Conservation (phyloP, 1,139 yeast species). For the Debaryomyces udenii region DNA sequence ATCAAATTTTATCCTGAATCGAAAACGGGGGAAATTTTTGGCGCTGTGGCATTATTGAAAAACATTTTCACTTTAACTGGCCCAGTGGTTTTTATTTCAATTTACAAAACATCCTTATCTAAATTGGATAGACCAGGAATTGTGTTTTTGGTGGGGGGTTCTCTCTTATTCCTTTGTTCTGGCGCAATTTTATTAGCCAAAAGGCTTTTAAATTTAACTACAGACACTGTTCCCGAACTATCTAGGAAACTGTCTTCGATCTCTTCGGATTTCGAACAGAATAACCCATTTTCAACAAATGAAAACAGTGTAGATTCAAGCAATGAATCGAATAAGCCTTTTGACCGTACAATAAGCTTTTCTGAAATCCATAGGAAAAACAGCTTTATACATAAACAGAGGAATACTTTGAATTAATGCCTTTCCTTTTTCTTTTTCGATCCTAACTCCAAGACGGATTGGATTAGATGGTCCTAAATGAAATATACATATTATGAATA, state of each 20-base stretch:
- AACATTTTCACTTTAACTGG: slow-evolving; percentile 22
- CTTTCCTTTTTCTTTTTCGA: too few species aligned
- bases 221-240: slow-evolving; percentile 4
- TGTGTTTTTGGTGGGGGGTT: slow-evolving; percentile 9
- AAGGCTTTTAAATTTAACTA: slow-evolving; percentile 9
- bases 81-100: slow-evolving; percentile 25
- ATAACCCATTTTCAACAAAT: background rate
- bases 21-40: slow-evolving; percentile 43
- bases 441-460: too few species aligned
- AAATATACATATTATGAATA: background rate
- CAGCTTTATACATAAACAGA: slow-evolving; percentile 10
- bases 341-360: slow-evolving; percentile 4
- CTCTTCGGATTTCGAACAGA: background rate
- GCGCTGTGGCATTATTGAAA: slow-evolving; percentile 40
- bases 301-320: background rate
- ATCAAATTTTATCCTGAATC: slow-evolving; percentile 44
- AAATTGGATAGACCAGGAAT: slow-evolving; percentile 9
- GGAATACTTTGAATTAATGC: background rate
- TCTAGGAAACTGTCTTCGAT: slow-evolving; percentile 1
- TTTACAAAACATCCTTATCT: slow-evolving; percentile 22
- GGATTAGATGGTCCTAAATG: background rate
- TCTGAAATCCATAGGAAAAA: slow-evolving; percentile 14
- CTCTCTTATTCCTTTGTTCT: background rate
- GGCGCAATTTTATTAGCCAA: slow-evolving; percentile 4
- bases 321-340: background rate